Evolutionary conservation across 768 basidiomycete genomes (phyloP).

Genomic region (Amyloporia xantha): DNA sequence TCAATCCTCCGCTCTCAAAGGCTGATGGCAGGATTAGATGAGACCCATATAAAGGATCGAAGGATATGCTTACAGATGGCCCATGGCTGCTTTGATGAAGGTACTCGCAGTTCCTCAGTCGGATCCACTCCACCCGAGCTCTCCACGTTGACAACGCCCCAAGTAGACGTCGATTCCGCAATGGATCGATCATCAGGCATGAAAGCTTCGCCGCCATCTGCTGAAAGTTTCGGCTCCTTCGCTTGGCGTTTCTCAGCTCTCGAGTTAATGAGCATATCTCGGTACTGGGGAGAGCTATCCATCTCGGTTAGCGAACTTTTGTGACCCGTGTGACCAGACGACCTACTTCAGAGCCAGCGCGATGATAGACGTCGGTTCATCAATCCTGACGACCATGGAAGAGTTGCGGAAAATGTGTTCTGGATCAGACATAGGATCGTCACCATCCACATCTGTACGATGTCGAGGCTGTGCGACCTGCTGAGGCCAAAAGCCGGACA

Average conservation of each 20-base stretch:
- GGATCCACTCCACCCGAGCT: slow-evolving; percentile 57
- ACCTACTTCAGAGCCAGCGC: slow-evolving; percentile 85
- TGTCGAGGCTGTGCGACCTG: slow-evolving; percentile 40
- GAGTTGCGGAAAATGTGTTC: slow-evolving; percentile 96
- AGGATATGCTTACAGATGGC: slow-evolving; percentile 54
- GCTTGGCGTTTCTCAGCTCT: slow-evolving; percentile 70
- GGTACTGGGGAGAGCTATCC: slow-evolving; percentile 70
- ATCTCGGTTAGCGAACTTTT: no score
- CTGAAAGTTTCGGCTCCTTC: slow-evolving; percentile 43
- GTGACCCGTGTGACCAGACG: no score
- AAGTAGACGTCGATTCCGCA: slow-evolving; percentile 80
- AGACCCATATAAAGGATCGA: neutral
- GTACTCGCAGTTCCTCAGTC: slow-evolving; percentile 67
- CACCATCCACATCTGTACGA: slow-evolving; percentile 52
- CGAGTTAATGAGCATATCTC: slow-evolving; percentile 72
- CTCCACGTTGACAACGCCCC: slow-evolving; percentile 89
- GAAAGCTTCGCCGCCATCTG: slow-evolving; percentile 74
- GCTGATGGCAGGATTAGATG: slow-evolving; percentile 37
- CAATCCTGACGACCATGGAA: slow-evolving; percentile 89
- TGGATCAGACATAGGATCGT: slow-evolving; percentile 67
- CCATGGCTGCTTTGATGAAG: slow-evolving; percentile 78
- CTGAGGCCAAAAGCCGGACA: slow-evolving; percentile 79
- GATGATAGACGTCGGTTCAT: slow-evolving; percentile 97
- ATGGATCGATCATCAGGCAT: slow-evolving; percentile 88
- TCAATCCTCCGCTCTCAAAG: slow-evolving; percentile 84